Evolutionary conservation across 1,284 basidiomycete species (phyloP), one percentile per base, ranked within the genome.

Genomic region (Cryptococcus sp.): DNA sequence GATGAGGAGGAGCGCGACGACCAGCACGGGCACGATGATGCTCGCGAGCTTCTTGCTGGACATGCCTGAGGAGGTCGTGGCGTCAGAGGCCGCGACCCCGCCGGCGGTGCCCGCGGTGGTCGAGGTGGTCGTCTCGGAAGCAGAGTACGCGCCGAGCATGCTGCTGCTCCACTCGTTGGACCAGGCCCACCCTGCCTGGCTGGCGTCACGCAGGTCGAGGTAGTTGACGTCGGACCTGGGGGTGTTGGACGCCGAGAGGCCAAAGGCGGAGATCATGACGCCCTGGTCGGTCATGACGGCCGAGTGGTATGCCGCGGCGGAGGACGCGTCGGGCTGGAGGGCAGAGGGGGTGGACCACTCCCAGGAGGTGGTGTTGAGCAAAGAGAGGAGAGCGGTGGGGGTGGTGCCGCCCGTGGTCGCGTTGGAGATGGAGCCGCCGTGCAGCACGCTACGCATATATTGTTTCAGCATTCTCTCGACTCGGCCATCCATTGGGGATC

Each of bases 221-320:
- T 74, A 76, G 42, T 56, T 65, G 42, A 74, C 63, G 53, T 72
- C 63, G 36, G 62, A 66, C 9, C 62, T 52, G 2, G 75, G 69
- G 9, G 52, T 59, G 24, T 66, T 66, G n/a, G 54, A 36, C 4
- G 68, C 50, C 13, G 66, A 61, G 16, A 75, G 60, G 33, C 76
- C 76, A 50, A 78, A 78, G 1, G 75, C 70, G 9, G 71, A 66
- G 55, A 78, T 71, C 70, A 78, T 76, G 37, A 78, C 75, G 39
- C 76, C 76, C 9, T 70, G 63, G n/a, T 69, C 66, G 8, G 75
- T 76, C 61, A 77, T 76, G 52, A 78, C 64, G 2, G 73, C 62
- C 12, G 74, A 67, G 59, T 78, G 75, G 64, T 75, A 77, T 5
- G 74, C 61, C 0, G 67, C 63, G 16, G 71, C 73, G 4, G 68